These are phyloP conservation scores for Dicorynia guianensis DNA, from an alignment of 306 rosid genomes.

Conservation along the genomic window DNA sequence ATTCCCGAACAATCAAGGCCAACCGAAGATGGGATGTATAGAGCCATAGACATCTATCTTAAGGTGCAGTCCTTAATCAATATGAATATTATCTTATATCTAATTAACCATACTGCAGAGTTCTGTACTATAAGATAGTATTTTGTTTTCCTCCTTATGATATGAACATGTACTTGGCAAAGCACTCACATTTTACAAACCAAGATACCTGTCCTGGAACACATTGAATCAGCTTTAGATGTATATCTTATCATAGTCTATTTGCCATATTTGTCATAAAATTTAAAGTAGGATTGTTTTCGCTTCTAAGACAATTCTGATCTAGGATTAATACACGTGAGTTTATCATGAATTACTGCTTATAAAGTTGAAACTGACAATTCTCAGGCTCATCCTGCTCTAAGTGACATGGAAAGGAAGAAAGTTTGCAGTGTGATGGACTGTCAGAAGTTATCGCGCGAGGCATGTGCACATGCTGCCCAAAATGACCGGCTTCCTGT, in stretches of 20 bases:
- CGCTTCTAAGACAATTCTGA: conserved; percentile 4
- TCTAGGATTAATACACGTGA: not conserved
- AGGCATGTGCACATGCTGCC: conserved; percentile 81
- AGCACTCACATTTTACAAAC: not conserved
- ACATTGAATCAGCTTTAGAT: not conserved
- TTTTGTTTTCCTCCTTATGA: not conserved
- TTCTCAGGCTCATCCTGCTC: conserved; percentile 79
- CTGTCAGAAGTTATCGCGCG: conserved; percentile 69
- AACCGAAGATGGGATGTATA: conserved; percentile 85
- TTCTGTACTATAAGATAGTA: not conserved
- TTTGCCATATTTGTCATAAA: not conserved
- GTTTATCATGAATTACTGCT: not conserved
- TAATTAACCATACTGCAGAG: not conserved
- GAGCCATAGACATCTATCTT: conserved; percentile 90
- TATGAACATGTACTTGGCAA: not conserved
- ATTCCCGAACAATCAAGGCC: conserved; percentile 81
- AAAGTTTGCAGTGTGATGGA: conserved; percentile 80
- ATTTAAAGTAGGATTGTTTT: conserved; percentile 2
- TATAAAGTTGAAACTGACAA: conserved; percentile 16
- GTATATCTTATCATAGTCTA: conserved; percentile 4
- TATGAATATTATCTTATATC: not conserved
- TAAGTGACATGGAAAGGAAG: conserved; percentile 76
- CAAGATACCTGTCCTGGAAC: not conserved
- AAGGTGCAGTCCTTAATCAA: conserved; percentile 58
- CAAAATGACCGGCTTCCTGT: conserved; percentile 77